Evolutionary conservation across 805 yeast genomes (phyloP), one percentile per base, ranked within the genome.

Genomic region (Scheffersomyces lignosus): DNA sequence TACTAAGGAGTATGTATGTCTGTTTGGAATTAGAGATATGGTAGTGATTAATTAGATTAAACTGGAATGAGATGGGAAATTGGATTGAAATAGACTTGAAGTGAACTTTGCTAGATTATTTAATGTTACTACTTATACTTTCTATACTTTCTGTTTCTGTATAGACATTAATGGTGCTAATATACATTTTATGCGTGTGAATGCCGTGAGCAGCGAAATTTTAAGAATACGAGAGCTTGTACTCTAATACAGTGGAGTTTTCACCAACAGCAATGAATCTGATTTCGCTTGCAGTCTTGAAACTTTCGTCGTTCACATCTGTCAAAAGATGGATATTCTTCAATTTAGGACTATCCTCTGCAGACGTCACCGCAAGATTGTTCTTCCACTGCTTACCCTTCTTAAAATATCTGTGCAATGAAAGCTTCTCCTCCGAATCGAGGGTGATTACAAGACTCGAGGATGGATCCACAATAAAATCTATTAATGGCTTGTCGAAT

Each of bases 321-420:
- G 31, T 38, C 18, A 38, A 25, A 4, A 38, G 16, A 5, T 28
- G 18, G 7, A 44, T 18, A 15, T 28, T 29, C 16, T 18, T 26
- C 24, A 20, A 20, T 7, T 7, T 20, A 20, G 24, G 10, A 13
- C 31, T 34, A 16, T 26, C 29, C 12, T 31, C 34, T 4, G 29
- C 34, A 1, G 15, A 29, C 15, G 36, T 24, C 15, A 29, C 25
- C 4, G 38, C 37, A 10, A 34, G 37, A n/a, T 38, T 33, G 18
- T 44, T 38, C 15, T 25, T 15, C 74, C 74, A 71, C 12, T 33
- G 34, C 46, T 71, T 71, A 4, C 62, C 66, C 47, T 64, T 64
- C 45, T 72, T 71, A 35, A 52, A 47, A 44, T 64, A 72, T 37
- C 63, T 52, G 38, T 64, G 71, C 15, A 66, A 48, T 29, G 42